Evolutionary conservation across 208 protist species (phyloP).

Genomic region (Kentomonas sorsogonicus): DNA sequence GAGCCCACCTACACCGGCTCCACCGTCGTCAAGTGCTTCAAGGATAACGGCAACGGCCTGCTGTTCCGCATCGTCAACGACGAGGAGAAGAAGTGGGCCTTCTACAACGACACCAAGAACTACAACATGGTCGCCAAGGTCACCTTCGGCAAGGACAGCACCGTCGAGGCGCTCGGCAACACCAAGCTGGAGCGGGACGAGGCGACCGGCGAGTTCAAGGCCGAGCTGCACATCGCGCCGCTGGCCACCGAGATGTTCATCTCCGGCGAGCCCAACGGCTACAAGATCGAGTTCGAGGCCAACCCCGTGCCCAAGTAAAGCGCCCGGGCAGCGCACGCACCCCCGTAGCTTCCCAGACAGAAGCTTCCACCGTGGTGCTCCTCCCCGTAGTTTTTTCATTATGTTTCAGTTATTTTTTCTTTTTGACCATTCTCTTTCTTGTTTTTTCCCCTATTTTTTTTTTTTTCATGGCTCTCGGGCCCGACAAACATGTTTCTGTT

Average conservation of each 20-base stretch:
- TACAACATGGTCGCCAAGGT: too few relatives aligned
- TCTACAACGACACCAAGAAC: conserved; percentile 89
- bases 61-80: too few relatives aligned
- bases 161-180: conserved; percentile 56
- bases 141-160: too few relatives aligned
- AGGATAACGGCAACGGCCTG: too few relatives aligned
- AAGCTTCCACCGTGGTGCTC: not conserved
- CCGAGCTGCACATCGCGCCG: conserved; percentile 51
- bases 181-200: conserved; percentile 47
- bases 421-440: conserved; percentile 15
- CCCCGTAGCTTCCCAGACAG: not conserved
- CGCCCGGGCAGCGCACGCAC: too few relatives aligned
- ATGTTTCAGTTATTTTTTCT: conserved; percentile 11
- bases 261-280: conserved; percentile 66
- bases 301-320: conserved; percentile 22
- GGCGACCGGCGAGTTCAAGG: conserved; percentile 56
- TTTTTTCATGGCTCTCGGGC: too few relatives aligned
- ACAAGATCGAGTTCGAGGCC: conserved; percentile 77
- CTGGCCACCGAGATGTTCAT: conserved; percentile 69
- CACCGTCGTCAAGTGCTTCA: too few relatives aligned
- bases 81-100: too few relatives aligned
- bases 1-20: too few relatives aligned
- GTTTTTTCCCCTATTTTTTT: conserved; percentile 11
- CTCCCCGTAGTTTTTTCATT: too few relatives aligned
- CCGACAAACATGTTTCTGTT: too few relatives aligned